Base-by-base conservation (phyloP, 148 eudicot genomes). In the Linanthus parryae region DNA sequence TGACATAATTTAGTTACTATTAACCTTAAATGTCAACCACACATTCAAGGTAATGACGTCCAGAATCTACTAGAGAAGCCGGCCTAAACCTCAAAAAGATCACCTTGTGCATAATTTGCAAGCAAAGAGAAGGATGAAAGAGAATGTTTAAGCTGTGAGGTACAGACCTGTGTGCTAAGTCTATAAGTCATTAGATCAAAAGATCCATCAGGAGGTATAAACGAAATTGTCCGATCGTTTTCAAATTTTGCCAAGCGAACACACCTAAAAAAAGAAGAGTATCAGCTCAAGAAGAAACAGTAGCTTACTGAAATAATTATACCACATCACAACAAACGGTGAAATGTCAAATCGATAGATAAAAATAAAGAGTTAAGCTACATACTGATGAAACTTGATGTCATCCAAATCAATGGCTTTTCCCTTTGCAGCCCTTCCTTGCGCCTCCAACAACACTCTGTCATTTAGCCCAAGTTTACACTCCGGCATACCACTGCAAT, bases 381-480 rank as follows among this genome's bases (percentile, higher is more conserved):
- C 88, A 54, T 73, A 92, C 98, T 92, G 98, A 73, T 92, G 98
- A 69, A 92, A 92, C 67, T 92, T 87, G 64, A 87, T 92, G 68
- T 92, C 96, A 52, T 92, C 98, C 48, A 92, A 55, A 72, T 92
- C 98, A 65, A 92, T 88, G 51, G 96, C 83, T 58, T 87, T 92
- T 66, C 98, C 98, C 62, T 77, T 81, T 18, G 94, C 67, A 10
- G 96, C 21, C 61, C 80, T 79, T 39, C 94, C 96, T 77, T 92
- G 98, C 27, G 96, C 85, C 57, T 92, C 96, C 68, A 92, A 60
- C 36, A 92, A 59, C 40, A 92, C 75, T 79, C 96, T 73, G 57
- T 92, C 98, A 59, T 92, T 92, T 31, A 92, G 81, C 63, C 98
- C 98, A 21, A 92, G 90, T 69, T 92, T 92, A 77, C 98, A 92